Evolutionary conservation across 2,329 filamentous ascomycete species (phyloP).

Genomic region (Didymella exigua): DNA sequence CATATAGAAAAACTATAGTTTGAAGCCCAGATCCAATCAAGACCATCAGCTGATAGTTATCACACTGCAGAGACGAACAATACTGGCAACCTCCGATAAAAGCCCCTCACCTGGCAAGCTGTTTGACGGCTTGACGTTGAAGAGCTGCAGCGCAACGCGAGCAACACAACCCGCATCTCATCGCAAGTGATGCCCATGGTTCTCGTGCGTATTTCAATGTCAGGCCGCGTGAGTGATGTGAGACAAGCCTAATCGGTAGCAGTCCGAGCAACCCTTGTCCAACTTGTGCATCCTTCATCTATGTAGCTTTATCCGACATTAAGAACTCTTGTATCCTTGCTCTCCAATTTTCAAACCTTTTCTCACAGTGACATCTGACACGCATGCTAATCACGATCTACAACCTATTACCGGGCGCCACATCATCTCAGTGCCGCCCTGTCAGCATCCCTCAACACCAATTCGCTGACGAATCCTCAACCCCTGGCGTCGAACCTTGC

Average conservation of each 20-base stretch:
- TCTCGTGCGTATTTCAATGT: background rate
- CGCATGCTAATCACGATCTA: conserved; percentile 17
- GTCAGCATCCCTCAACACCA: conserved; percentile 3
- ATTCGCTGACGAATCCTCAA: background rate
- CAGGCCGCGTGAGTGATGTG: background rate
- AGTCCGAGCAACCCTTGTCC: background rate
- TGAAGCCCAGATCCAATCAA: background rate
- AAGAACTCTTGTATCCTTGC: background rate
- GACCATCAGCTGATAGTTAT: background rate
- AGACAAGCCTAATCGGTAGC: background rate
- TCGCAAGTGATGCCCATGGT: background rate
- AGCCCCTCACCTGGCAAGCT: background rate
- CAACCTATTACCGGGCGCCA: conserved; percentile 14
- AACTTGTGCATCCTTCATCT: conserved; percentile 1
- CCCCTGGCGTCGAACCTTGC: background rate
- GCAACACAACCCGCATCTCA: background rate
- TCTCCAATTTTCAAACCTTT: background rate
- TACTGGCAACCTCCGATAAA: background rate
- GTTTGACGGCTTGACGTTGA: background rate
- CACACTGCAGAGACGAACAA: conserved; percentile 6
- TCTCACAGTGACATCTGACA: conserved; percentile 8
- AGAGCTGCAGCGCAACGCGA: background rate
- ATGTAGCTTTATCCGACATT: conserved; percentile 3
- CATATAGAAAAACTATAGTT: background rate
- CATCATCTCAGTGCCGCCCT: conserved; percentile 15